Evolutionary conservation across 805 yeast genomes (phyloP), one percentile per base, ranked within the genome.

Genomic region (Osmozyma mogii): DNA sequence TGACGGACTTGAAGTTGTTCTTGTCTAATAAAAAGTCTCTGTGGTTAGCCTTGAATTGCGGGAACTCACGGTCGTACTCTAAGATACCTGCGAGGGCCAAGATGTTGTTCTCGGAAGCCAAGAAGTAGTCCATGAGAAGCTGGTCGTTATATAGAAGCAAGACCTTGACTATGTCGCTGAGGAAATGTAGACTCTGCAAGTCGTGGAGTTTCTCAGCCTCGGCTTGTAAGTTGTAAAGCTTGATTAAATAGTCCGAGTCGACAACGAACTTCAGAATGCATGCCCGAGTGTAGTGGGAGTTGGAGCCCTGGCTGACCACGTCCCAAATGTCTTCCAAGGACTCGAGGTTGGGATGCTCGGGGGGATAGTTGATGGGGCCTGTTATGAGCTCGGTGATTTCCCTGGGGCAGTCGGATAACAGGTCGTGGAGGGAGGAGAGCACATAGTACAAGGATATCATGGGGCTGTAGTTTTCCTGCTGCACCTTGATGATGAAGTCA

Each of bases 51-150:
- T 84, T 87, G 40, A 68, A 67, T 9, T 66, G 65, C 1, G 96
- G 95, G 45, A 71, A 84, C 33, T 84, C 94, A 0, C 92, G 82
- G 51, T 92, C 96, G 52, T 85, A 61, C 52, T 92, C 98, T 27
- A 89, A 56, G 9, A 85, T 80, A 1, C 95, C 95, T 9, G 79
- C 70, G 3, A 84, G 57, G 1, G 82, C 81, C 44, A 51, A 26
- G 7, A 60, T 47, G 22, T 52, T 57, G 7, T 47, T 48, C 28
- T 59, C 64, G 6, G 49, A 35, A 4, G 49, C 41, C 4, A 61
- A 36, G 9, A 63, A 47, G 25, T 52, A 55, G 26, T 59, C 67
- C 9, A 63, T 37, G 9, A 63, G 38, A 5, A 41, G 14, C 5
- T 49, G 40, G 28, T 88, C 96, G 45, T 83, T 84, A 54, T 80